Evolutionary conservation across 2,329 filamentous ascomycete genomes (phyloP), one percentile per base, ranked within the genome.

Genomic region (Fusarium sp.): DNA sequence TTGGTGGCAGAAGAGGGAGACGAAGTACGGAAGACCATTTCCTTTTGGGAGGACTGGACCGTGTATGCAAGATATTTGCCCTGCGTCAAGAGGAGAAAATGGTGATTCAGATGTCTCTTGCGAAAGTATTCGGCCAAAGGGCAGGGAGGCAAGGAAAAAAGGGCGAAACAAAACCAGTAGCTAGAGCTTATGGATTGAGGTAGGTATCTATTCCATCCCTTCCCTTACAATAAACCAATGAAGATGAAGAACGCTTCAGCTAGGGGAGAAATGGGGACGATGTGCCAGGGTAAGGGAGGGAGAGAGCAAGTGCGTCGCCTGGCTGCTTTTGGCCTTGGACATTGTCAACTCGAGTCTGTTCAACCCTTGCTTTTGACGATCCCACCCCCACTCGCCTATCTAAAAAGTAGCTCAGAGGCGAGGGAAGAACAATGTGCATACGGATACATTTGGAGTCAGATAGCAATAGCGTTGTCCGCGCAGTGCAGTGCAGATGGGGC

Each of bases 1-100:
- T 74, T 45, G 41, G 53, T 63, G 61, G 59, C 56, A 68, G 73
- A 71, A 70, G 67, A 74, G 73, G 59, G 66, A 75, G 74, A 68
- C 71, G 63, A 68, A 70, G 73, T 66, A 74, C 64, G 74, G 69
- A 71, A 69, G 72, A 65, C 74, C 75, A 76, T 80, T 80, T 77
- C 78, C 77, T 78, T 78, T 80, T 70, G 67, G 34, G 34, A 70
- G 71, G 72, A 66, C 70, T 71, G 67, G 67, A 70, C 67, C 71
- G 72, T 69, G 69, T 76, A 77, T 80, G 78, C 78, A 77, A 69
- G 73, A 71, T 73, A 65, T 67, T 71, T 77, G 74, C 75, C 72
- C 72, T 77, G 75, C 75, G 60, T 77, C 65, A 65, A 78, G 67
- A 54, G 47, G 47, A 56, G 58, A 72, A 63, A 60, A 68, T 67